Percentiles rank a stretch among this genome's conserved stretches.
Conservation (phyloP, 768 basidiomycete species). For the Mycena maculata region DNA sequence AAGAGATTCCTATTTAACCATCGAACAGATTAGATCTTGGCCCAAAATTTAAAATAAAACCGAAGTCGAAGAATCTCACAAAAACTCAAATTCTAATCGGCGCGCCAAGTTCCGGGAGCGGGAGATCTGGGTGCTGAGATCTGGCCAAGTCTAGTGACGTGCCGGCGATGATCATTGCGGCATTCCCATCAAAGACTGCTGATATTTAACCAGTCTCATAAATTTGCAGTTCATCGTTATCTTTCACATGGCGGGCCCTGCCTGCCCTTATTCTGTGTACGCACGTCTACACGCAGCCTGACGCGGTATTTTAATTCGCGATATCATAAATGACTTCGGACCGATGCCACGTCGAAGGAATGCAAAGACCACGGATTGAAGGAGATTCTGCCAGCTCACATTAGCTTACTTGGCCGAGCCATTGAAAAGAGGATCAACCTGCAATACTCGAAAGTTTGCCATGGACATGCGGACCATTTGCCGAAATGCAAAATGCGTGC, state of each 20-base stretch:
- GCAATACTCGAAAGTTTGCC: not conserved
- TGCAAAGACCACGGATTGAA: not conserved
- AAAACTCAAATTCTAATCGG: conserved; percentile 30
- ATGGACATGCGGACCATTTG: not conserved
- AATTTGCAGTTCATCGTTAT: conserved; percentile 6
- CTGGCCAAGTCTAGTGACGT: not conserved
- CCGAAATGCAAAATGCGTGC: not conserved
- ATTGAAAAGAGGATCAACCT: conserved; percentile 1
- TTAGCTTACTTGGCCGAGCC: not conserved
- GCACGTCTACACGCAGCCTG: not conserved
- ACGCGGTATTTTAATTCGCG: not conserved
- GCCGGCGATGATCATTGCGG: conserved; percentile 17
- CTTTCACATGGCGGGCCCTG: conserved; percentile 1
- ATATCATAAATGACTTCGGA: conserved; percentile 6
- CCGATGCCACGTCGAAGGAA: not conserved
- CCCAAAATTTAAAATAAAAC: not conserved
- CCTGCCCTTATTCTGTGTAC: not conserved
- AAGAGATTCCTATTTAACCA: not conserved
- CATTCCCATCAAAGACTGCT: not conserved
- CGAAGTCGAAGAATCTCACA: not conserved
- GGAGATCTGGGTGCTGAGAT: conserved; percentile 7
- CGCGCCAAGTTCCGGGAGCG: conserved; percentile 25
- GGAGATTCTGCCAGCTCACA: not conserved
- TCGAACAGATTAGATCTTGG: conserved; percentile 15
- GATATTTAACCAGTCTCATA: conserved; percentile 5